A percentile compares a stretch with the other conserved stretches of the same genome.
These are phyloP conservation scores for Diaporthe australafricana DNA, from an alignment of 2,329 filamentous ascomycete genomes.

Conservation along the genomic window DNA sequence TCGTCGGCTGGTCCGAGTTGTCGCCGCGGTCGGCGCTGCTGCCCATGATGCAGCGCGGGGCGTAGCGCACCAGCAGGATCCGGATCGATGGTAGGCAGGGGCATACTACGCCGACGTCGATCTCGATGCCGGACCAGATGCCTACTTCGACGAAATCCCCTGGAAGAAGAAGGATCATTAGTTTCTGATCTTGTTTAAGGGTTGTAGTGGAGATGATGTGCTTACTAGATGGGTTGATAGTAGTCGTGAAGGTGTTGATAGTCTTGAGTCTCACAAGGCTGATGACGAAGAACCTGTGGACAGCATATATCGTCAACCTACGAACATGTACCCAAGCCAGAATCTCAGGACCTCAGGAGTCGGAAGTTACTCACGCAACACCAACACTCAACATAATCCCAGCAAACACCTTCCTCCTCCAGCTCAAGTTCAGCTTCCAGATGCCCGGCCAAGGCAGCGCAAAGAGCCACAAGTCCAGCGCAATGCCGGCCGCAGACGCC, in stretches of 20 bases:
- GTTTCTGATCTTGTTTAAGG: background rate
- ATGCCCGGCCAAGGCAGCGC: slow-evolving; percentile 53
- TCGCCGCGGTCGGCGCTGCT: background rate
- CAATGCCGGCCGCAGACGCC: slow-evolving; percentile 51
- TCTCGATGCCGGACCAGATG: slow-evolving; percentile 49
- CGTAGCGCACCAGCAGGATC: slow-evolving; percentile 44
- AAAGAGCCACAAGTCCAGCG: slow-evolving; percentile 54
- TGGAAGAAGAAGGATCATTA: background rate
- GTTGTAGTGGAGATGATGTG: no score
- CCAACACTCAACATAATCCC: slow-evolving; percentile 53
- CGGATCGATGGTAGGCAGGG: slow-evolving; percentile 49
- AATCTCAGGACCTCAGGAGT: no score
- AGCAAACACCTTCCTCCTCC: slow-evolving; percentile 53
- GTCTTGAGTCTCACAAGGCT: slow-evolving; percentile 18
- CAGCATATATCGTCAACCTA: background rate
- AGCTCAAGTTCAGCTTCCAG: slow-evolving; percentile 51
- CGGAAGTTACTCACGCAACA: background rate
- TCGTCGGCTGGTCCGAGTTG: background rate
- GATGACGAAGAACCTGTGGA: background rate
- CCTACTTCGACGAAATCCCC: slow-evolving; percentile 38
- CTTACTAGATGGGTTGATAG: slow-evolving; percentile 7
- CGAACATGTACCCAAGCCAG: background rate
- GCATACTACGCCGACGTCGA: slow-evolving; percentile 47
- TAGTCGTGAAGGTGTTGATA: background rate
- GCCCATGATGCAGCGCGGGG: slow-evolving; percentile 4